phyloP scores from a whole-genome alignment of 257 asterid genomes.

The Solanum dulcamara region DNA sequence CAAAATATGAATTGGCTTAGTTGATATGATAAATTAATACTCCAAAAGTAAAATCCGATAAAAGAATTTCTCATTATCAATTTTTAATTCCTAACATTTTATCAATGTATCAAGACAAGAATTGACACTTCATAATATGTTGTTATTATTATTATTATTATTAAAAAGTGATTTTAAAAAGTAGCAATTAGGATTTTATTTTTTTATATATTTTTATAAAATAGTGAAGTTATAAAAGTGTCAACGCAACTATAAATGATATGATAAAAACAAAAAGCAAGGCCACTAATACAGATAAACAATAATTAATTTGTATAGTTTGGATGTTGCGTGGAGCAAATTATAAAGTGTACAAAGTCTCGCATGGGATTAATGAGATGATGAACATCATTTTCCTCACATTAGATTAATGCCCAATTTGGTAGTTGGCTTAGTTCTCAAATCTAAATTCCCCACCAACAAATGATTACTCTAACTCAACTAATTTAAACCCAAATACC shows the following conservation, averaged over 20 bases:
- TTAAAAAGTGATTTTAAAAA: not conserved
- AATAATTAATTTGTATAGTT: not conserved
- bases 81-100: not conserved
- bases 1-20: not conserved
- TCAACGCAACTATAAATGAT: not conserved
- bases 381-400: not conserved
- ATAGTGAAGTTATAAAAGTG: not conserved
- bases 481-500: not conserved
- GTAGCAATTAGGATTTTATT: not conserved
- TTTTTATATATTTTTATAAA: not conserved
- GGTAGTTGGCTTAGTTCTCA: not conserved
- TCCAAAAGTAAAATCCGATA: not conserved
- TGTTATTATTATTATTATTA: too few species aligned
- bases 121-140: not conserved
- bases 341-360: not conserved
- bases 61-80: not conserved
- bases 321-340: not conserved
- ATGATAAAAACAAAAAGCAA: not conserved
- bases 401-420: not conserved
- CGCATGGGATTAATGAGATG: not conserved
- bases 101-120: not conserved
- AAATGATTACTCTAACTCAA: not conserved
- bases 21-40: not conserved
- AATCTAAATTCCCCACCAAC: not conserved
- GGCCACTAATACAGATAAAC: not conserved